A percentile compares a stretch with the other conserved stretches of the same genome.
Conservation (phyloP, 2,329 filamentous ascomycete genomes). For the Ceratocystis albifundus region DNA sequence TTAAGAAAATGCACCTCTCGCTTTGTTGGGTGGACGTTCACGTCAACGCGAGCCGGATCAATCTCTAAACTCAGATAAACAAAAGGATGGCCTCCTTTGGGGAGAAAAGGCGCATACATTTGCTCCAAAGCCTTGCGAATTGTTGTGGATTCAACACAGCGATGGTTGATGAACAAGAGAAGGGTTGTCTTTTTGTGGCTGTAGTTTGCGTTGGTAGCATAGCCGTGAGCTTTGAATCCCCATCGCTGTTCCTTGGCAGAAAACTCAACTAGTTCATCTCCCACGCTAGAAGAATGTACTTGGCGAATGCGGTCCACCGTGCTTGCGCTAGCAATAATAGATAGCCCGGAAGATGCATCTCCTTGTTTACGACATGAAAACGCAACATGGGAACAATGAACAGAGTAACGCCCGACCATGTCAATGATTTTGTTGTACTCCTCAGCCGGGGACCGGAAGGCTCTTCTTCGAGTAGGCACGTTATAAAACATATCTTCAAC, state of each 20-base stretch:
- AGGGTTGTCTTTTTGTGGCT: conserved; percentile 80
- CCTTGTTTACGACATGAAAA: conserved; percentile 97
- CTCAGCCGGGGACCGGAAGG: conserved; percentile 83
- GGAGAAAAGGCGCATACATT: conserved; percentile 74
- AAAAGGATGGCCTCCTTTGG: conserved; percentile 90
- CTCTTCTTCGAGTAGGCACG: conserved; percentile 71
- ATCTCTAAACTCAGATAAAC: conserved; percentile 87
- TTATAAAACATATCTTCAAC: conserved; percentile 98
- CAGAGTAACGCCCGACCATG: conserved; percentile 81
- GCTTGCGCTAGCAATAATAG: conserved; percentile 61
- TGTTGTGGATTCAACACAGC: conserved; percentile 76
- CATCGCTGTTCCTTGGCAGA: conserved; percentile 60
- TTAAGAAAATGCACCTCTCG: conserved; percentile 94
- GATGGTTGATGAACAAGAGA: conserved; percentile 91
- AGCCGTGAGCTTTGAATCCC: conserved; percentile 71
- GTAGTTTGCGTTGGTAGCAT: conserved; percentile 88
- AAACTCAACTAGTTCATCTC: conserved; percentile 77
- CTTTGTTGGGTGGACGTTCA: conserved; percentile 96
- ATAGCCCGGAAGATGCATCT: conserved; percentile 70
- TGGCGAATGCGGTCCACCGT: conserved; percentile 78
- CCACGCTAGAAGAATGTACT: conserved; percentile 71
- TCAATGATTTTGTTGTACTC: conserved; percentile 98
- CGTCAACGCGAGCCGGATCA: conserved; percentile 82
- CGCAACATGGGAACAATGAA: conserved; percentile 81
- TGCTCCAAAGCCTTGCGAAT: conserved; percentile 88